Conservation (phyloP, 345 rosid genomes). For the Microcos paniculata region DNA sequence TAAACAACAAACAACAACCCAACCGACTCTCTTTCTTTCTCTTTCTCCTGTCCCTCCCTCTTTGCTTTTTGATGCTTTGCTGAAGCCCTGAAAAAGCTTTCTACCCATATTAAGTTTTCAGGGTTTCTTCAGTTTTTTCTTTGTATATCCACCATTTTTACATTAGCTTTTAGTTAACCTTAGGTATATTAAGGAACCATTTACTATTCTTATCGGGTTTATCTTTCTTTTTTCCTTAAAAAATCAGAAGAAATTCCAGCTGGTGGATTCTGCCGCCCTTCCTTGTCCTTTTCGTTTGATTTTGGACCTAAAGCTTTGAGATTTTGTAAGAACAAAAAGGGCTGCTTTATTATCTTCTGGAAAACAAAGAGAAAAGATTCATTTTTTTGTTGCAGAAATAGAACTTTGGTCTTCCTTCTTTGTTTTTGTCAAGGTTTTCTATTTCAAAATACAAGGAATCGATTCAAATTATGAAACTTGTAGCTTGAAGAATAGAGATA, state of each 20-base stretch:
- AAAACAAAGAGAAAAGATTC: not conserved
- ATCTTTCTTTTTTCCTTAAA: not conserved
- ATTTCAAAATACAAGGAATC: not conserved
- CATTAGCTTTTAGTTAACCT: conserved; percentile 3
- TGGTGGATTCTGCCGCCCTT: conserved; percentile 3
- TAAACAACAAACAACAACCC: conserved; percentile 17
- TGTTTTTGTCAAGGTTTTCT: not conserved
- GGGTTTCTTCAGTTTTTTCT: not conserved
- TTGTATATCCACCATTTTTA: not conserved
- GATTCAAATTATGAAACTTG: not conserved
- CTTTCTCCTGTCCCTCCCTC: no score
- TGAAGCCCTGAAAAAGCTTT: not conserved
- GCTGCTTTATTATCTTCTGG: not conserved
- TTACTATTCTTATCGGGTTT: not conserved
- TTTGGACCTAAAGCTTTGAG: conserved; percentile 18
- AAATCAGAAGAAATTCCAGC: not conserved
- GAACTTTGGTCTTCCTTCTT: not conserved
- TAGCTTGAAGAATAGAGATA: not conserved
- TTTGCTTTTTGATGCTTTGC: not conserved
- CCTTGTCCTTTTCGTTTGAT: conserved; percentile 20
- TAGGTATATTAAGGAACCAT: not conserved
- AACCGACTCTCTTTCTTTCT: conserved; percentile 21
- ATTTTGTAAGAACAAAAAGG: conserved; percentile 8
- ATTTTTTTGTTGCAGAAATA: not conserved
- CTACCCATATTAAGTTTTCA: not conserved